phyloP scores from a whole-genome alignment of 331 rosid species.

The Rosa hybrid region DNA sequence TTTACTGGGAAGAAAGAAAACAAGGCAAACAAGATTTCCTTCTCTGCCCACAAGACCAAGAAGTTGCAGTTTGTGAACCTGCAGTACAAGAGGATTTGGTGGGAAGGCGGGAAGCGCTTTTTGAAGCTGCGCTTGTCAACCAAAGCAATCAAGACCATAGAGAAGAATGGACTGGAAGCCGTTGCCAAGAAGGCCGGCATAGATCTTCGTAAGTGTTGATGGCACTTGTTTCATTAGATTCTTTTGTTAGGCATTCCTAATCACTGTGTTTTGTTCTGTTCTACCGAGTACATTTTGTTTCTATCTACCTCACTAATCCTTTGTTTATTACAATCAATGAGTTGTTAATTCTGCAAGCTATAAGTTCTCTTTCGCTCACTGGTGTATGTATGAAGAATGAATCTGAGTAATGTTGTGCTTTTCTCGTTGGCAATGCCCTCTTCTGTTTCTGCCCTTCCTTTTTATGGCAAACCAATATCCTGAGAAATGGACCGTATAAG shows the following conservation, averaged over 20 bases:
- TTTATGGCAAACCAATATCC: neutral
- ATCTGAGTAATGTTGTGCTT: neutral
- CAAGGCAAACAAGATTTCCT: conserved; percentile 77
- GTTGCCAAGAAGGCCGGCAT: conserved; percentile 34
- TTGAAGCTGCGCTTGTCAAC: conserved; percentile 87
- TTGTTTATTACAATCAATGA: neutral
- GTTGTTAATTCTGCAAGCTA: neutral
- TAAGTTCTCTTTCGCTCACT: neutral
- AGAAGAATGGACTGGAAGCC: conserved; percentile 95
- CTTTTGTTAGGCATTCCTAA: neutral
- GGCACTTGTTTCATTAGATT: no score
- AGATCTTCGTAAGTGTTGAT: no score
- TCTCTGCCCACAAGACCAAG: conserved; percentile 86
- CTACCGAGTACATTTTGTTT: neutral
- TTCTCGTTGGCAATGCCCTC: neutral
- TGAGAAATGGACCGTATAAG: neutral
- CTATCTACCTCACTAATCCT: neutral
- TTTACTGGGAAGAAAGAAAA: conserved; percentile 91
- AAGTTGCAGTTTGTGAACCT: conserved; percentile 89
- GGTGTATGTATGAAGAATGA: neutral
- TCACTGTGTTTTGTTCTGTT: conserved; percentile 7
- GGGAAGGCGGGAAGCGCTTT: conserved; percentile 97
- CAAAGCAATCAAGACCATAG: conserved; percentile 89
- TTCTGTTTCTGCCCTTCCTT: neutral
- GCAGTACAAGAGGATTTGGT: conserved; percentile 90